A percentile compares a stretch with the other conserved stretches of the same genome.
These are phyloP conservation scores for Fusarium concolor DNA, from an alignment of 2,329 filamentous ascomycete genomes.

Conservation along the genomic window DNA sequence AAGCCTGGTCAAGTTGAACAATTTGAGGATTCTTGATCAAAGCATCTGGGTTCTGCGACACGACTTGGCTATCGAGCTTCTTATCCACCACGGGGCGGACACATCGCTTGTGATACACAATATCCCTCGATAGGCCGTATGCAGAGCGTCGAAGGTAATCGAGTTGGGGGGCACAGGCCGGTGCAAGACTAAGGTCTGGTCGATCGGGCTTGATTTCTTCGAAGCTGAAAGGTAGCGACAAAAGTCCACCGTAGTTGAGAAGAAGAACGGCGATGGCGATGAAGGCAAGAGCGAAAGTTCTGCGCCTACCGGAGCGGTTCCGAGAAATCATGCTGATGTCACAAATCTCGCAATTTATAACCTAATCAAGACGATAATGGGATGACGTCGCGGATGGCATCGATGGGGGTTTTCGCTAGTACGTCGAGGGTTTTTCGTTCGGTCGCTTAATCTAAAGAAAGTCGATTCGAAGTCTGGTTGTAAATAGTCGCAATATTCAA, in stretches of 20 bases:
- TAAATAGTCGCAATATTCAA: background rate
- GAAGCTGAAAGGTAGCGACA: slow-evolving; percentile 39
- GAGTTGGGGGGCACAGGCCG: slow-evolving; percentile 45
- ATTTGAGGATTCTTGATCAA: slow-evolving; percentile 52
- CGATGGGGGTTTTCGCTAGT: background rate
- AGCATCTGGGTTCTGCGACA: slow-evolving; percentile 53
- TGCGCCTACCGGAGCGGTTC: slow-evolving; percentile 35
- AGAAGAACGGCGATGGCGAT: slow-evolving; percentile 16
- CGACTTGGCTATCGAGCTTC: slow-evolving; percentile 51
- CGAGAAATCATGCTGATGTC: slow-evolving; percentile 27
- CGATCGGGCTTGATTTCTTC: slow-evolving; percentile 37
- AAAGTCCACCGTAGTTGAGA: slow-evolving; percentile 20
- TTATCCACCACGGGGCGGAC: slow-evolving; percentile 53
- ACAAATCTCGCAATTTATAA: slow-evolving; percentile 6
- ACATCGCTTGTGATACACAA: slow-evolving; percentile 60
- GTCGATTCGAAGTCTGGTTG: background rate
- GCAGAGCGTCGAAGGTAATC: slow-evolving; percentile 48
- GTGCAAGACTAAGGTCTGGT: slow-evolving; percentile 33
- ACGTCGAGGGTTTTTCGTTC: background rate
- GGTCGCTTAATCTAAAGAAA: background rate
- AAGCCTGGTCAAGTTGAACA: slow-evolving; percentile 46
- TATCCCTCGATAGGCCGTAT: slow-evolving; percentile 54
- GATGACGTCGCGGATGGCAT: slow-evolving; percentile 18
- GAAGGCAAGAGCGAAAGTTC: slow-evolving; percentile 23
- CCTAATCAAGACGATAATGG: background rate